Evolutionary conservation across 78 protist genomes (phyloP).

Genomic region (Guillardia theta): DNA sequence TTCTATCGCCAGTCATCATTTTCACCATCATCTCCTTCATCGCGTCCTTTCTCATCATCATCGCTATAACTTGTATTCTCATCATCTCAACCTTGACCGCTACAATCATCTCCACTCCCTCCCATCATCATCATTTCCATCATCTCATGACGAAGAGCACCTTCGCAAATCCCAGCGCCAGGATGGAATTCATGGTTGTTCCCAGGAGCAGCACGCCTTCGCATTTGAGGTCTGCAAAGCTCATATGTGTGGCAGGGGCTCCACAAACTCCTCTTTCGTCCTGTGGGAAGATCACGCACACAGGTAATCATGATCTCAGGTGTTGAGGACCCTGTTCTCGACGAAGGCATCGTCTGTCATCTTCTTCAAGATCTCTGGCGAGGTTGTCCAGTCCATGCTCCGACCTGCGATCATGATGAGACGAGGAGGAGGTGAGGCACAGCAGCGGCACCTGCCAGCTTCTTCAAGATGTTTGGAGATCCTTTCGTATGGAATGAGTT

Average conservation of each 20-base stretch:
- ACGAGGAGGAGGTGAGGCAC: no score
- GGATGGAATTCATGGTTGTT: not conserved
- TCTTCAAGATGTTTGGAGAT: not conserved
- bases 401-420: not conserved
- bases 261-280: not conserved
- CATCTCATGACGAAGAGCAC: not conserved
- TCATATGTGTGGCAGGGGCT: not conserved
- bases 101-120: no score
- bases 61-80: not conserved
- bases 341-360: no score
- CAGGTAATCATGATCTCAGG: not conserved
- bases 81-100: not conserved
- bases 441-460: not conserved
- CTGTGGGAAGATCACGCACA: no score
- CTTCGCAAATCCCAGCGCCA: not conserved
- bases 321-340: no score
- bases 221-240: not conserved
- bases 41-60: not conserved
- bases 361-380: no score
- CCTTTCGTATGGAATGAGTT: not conserved
- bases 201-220: constrained; percentile 19
- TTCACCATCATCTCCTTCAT: not conserved
- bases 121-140: not conserved
- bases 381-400: not conserved
- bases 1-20: not conserved